Conservation (phyloP, 306 rosid species). For the Quercus mongolica region DNA sequence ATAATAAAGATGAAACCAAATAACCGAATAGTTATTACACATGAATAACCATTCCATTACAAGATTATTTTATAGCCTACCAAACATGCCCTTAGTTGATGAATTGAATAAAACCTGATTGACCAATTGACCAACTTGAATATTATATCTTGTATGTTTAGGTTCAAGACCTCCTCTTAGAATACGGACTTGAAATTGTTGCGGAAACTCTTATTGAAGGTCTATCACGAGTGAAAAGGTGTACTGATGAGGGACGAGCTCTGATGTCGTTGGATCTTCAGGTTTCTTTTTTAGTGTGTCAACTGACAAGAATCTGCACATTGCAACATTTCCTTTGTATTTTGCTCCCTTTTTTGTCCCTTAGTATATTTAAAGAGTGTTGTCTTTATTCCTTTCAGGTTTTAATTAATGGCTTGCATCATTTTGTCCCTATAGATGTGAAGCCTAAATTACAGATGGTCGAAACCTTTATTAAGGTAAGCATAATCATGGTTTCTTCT, state of each 20-base stretch:
- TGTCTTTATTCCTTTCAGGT: slow-evolving; percentile 53
- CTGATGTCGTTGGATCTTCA: slow-evolving; percentile 95
- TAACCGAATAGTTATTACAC: no score
- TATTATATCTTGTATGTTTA: slow-evolving; percentile 29
- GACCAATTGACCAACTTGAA: slow-evolving; percentile 14
- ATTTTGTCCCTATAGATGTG: slow-evolving; percentile 72
- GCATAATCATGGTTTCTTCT: background rate
- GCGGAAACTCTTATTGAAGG: slow-evolving; percentile 93
- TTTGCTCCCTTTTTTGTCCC: slow-evolving; percentile 11
- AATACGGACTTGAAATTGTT: slow-evolving; percentile 75
- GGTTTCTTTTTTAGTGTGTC: slow-evolving; percentile 42
- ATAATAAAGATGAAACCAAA: no score
- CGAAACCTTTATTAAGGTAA: slow-evolving; percentile 92
- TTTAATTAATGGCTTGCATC: slow-evolving; percentile 92
- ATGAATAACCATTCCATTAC: no score
- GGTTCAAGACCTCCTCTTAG: slow-evolving; percentile 74
- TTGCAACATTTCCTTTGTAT: background rate
- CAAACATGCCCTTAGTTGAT: background rate
- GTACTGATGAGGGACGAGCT: slow-evolving; percentile 97
- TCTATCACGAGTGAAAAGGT: slow-evolving; percentile 89
- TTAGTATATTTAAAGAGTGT: slow-evolving; percentile 18
- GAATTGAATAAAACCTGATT: background rate
- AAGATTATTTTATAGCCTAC: no score
- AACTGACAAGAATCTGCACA: background rate
- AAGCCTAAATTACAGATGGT: slow-evolving; percentile 82